A percentile compares a stretch with the other conserved stretches of the same genome.
phyloP scores from a whole-genome alignment of 805 yeast species.

The Scheffersomyces stipitis region DNA sequence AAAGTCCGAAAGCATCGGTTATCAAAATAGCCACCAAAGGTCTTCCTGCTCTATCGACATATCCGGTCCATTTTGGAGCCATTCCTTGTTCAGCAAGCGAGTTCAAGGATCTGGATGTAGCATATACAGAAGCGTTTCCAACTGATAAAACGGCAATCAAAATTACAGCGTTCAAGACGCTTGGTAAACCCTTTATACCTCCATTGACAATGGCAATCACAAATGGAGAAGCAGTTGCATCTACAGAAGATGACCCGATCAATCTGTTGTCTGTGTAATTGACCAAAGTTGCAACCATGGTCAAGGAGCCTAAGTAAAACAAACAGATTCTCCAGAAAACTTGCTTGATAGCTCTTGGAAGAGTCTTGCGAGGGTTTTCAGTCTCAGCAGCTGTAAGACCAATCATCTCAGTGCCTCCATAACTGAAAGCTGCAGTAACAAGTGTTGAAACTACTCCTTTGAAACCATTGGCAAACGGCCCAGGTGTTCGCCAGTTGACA shows the following conservation, averaged over 20 bases:
- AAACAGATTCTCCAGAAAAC: conserved; percentile 41
- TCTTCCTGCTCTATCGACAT: conserved; percentile 65
- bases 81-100: conserved; percentile 64
- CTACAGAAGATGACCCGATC: conserved; percentile 47
- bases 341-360: conserved; percentile 41
- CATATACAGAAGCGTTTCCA: conserved; percentile 68
- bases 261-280: conserved; percentile 20
- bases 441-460: conserved; percentile 40
- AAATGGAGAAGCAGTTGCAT: conserved; percentile 72
- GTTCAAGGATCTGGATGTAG: conserved; percentile 63
- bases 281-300: conserved; percentile 23
- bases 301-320: conserved; percentile 31
- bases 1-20: conserved; percentile 54
- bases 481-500: conserved; percentile 53
- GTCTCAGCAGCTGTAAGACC: conserved; percentile 44
- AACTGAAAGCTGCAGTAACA: conserved; percentile 41
- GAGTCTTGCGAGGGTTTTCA: conserved; percentile 31
- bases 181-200: conserved; percentile 63
- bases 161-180: conserved; percentile 66
- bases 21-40: conserved; percentile 57
- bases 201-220: conserved; percentile 67
- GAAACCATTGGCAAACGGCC: conserved; percentile 50
- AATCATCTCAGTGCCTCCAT: conserved; percentile 39
- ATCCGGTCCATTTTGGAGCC: conserved; percentile 56
- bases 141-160: conserved; percentile 68